These are phyloP conservation scores for Saccharomyces hybrid DNA, from an alignment of 1,139 yeast genomes.

Conservation along the genomic window DNA sequence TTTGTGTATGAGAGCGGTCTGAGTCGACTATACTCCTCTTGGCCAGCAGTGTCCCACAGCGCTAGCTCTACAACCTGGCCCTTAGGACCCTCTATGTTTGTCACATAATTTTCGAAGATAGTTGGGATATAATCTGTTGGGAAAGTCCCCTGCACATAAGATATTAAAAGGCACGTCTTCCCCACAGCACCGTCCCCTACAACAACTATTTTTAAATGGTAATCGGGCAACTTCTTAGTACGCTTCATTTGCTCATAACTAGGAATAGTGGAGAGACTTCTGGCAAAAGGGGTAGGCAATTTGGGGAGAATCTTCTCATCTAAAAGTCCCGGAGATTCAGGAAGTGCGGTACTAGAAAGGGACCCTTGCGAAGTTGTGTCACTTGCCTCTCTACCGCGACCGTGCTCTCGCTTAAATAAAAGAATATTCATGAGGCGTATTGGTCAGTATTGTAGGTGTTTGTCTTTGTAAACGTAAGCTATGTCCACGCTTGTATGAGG, in stretches of 20 bases:
- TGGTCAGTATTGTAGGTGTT: not conserved
- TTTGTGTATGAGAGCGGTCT: slow-evolving; percentile 81
- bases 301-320: slow-evolving; percentile 6
- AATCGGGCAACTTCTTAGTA: slow-evolving; percentile 16
- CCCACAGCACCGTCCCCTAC: slow-evolving; percentile 96
- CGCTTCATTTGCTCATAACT: slow-evolving; percentile 21
- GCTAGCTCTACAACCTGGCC: slow-evolving; percentile 53
- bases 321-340: not conserved
- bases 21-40: slow-evolving; percentile 80
- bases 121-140: slow-evolving; percentile 81
- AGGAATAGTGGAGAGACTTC: slow-evolving; percentile 22
- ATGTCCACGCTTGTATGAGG: too few species aligned
- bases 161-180: slow-evolving; percentile 74
- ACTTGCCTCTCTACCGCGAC: not conserved
- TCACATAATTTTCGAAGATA: slow-evolving; percentile 76
- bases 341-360: not conserved
- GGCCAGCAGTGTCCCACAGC: slow-evolving; percentile 93
- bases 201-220: slow-evolving; percentile 54
- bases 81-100: slow-evolving; percentile 51
- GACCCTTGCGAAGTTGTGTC: not conserved
- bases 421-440: not conserved
- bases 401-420: not conserved
- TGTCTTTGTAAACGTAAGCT: not conserved
- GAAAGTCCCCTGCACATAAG: slow-evolving; percentile 73
- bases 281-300: slow-evolving; percentile 18